Conservation (phyloP, 2,329 filamentous ascomycete species). For the Acrodontium crateriforme region DNA sequence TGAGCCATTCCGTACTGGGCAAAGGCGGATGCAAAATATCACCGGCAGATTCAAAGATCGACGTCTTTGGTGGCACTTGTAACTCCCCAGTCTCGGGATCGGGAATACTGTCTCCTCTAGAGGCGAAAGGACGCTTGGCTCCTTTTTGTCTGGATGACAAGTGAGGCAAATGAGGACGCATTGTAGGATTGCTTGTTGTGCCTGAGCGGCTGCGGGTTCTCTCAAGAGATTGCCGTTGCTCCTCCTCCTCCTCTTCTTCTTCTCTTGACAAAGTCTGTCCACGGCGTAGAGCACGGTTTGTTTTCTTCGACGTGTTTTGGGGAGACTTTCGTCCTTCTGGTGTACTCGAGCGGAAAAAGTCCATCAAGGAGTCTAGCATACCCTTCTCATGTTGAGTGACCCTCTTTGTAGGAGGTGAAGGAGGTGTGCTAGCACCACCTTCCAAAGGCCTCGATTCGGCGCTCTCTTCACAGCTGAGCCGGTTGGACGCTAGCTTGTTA, state of each 20-base stretch:
- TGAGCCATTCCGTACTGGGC: slow-evolving; percentile 65
- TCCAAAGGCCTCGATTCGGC: slow-evolving; percentile 20
- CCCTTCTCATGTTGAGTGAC: slow-evolving; percentile 19
- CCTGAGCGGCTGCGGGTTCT: too few species aligned
- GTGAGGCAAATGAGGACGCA: slow-evolving; percentile 15
- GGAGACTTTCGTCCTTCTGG: slow-evolving; percentile 52
- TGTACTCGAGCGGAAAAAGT: slow-evolving; percentile 55
- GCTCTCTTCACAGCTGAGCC: slow-evolving; percentile 21
- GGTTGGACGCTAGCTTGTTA: slow-evolving; percentile 14
- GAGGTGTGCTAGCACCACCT: slow-evolving; percentile 9
- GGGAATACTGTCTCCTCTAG: slow-evolving; percentile 38
- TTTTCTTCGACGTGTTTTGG: slow-evolving; percentile 18
- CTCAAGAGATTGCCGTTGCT: too few species aligned
- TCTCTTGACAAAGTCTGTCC: slow-evolving; percentile 56
- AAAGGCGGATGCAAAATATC: slow-evolving; percentile 85
- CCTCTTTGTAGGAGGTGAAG: slow-evolving; percentile 3
- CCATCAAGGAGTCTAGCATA: slow-evolving; percentile 46
- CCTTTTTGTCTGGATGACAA: slow-evolving; percentile 8
- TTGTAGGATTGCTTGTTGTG: slow-evolving; percentile 19
- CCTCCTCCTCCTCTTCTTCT: slow-evolving; percentile 13
- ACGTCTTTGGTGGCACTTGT: slow-evolving; percentile 68
- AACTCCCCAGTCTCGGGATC: slow-evolving; percentile 23
- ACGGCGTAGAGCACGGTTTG: slow-evolving; percentile 29
- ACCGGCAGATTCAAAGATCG: slow-evolving; percentile 86
- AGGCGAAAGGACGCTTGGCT: slow-evolving; percentile 28